These are phyloP conservation scores for Cladochytrium replicatum DNA, from an alignment of 192 early-diverging fungal species.

Conservation along the genomic window DNA sequence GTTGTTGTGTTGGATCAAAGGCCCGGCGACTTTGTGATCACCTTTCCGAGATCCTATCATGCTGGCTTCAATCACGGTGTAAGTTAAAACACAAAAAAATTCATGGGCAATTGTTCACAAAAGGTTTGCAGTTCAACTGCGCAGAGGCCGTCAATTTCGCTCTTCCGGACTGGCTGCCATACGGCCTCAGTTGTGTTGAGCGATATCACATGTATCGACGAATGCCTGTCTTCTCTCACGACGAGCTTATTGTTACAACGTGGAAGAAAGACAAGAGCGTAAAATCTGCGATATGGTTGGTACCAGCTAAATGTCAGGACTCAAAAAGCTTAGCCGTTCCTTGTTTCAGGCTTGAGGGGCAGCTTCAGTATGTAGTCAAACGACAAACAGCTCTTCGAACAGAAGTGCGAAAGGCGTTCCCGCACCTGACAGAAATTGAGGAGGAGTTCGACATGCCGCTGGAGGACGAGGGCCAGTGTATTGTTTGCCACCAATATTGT, in stretches of 20 bases:
- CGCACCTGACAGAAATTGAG: slow-evolving; percentile 6
- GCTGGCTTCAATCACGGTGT: slow-evolving; percentile 95
- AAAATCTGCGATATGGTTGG: slow-evolving; percentile 22
- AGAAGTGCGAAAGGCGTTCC: slow-evolving; percentile 8
- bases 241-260: slow-evolving; percentile 57
- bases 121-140: slow-evolving; percentile 64
- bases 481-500: slow-evolving; percentile 28
- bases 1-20: slow-evolving; percentile 77
- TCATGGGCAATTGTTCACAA: slow-evolving; percentile 1
- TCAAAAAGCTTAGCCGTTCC: not conserved
- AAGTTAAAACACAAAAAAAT: too few species aligned
- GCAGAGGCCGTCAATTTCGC: slow-evolving; percentile 98
- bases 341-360: slow-evolving; percentile 15
- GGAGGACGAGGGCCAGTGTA: slow-evolving; percentile 25
- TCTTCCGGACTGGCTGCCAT: slow-evolving; percentile 78
- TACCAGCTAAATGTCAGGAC: slow-evolving; percentile 6
- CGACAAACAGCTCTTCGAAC: slow-evolving; percentile 14
- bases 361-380: slow-evolving; percentile 18
- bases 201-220: slow-evolving; percentile 71
- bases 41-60: slow-evolving; percentile 91
- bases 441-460: slow-evolving; percentile 8
- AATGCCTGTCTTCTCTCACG: slow-evolving; percentile 90
- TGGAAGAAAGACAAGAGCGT: slow-evolving; percentile 17
- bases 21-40: slow-evolving; percentile 88
- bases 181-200: slow-evolving; percentile 65